phyloP scores from a whole-genome alignment of 1,284 basidiomycete species.

The Neonothopanus nambi region DNA sequence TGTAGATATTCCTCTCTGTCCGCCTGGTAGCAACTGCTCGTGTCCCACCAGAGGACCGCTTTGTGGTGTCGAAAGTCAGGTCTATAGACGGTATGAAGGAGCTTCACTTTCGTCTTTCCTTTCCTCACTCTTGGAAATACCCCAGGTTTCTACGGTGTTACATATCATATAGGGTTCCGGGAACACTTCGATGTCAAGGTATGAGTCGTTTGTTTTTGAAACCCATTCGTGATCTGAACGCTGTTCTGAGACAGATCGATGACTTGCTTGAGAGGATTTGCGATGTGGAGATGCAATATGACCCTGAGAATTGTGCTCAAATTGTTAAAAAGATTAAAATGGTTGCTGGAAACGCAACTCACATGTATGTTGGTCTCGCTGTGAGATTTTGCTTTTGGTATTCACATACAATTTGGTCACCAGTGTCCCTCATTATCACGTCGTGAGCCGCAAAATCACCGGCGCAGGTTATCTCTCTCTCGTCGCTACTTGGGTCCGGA shows the following conservation, averaged over 20 bases:
- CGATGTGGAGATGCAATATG: constrained; percentile 41
- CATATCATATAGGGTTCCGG: constrained; percentile 62
- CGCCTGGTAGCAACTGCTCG: constrained; percentile 48
- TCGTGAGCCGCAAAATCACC: constrained; percentile 41
- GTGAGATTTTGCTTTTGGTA: not conserved
- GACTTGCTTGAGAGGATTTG: constrained; percentile 55
- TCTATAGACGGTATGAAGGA: constrained; percentile 43
- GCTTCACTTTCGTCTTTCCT: not conserved
- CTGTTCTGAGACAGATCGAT: constrained; percentile 30
- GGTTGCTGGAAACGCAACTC: constrained; percentile 48
- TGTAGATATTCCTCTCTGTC: constrained; percentile 60
- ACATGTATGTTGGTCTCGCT: constrained; percentile 48
- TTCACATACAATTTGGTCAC: not conserved
- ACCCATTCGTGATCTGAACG: not conserved
- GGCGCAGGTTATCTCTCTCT: constrained; percentile 31
- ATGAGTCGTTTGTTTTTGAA: not conserved
- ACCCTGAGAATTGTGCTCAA: constrained; percentile 32
- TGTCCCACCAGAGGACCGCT: constrained; percentile 48
- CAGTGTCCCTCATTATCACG: constrained; percentile 62
- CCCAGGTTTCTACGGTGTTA: constrained; percentile 61
- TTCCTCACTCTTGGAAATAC: not conserved
- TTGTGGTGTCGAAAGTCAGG: constrained; percentile 53
- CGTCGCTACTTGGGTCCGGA: constrained; percentile 44
- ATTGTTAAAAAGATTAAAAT: constrained; percentile 42
- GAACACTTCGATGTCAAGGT: constrained; percentile 53